Base-by-base conservation (phyloP, 176 grass and related monocot species). In the Bolboschoenus planiculmis region DNA sequence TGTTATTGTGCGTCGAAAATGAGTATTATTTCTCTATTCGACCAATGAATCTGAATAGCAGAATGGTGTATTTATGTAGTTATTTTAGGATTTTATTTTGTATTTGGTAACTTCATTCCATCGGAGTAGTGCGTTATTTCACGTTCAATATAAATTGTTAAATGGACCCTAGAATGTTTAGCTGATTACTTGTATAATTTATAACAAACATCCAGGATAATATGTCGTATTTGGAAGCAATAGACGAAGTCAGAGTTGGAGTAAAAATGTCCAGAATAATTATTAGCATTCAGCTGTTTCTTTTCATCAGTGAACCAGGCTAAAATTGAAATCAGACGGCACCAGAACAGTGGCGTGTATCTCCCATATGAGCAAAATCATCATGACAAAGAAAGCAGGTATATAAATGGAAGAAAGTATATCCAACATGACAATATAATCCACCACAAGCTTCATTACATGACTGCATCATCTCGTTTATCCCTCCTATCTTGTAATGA, bases 111-210 rank as follows among this genome's bases (percentile, higher is more conserved):
- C n/a, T n/a, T n/a, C n/a, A n/a, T n/a, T n/a, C n/a, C n/a, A n/a
- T n/a, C n/a, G n/a, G n/a, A n/a, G n/a, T n/a, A n/a, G n/a, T n/a
- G n/a, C n/a, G n/a, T n/a, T n/a, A n/a, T n/a, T n/a, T n/a, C n/a
- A n/a, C n/a, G n/a, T n/a, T n/a, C n/a, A n/a, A n/a, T n/a, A n/a
- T n/a, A n/a, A n/a, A n/a, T n/a, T n/a, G n/a, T n/a, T n/a, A n/a
- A n/a, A n/a, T n/a, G n/a, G n/a, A n/a, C n/a, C n/a, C n/a, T 42
- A 43, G n/a, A 77, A 46, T 16, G 51, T 74, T 77, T 77, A 31
- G 46, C 10, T 30, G 40, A 48, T 70, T 70, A 4, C 65, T 40
- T 36, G 35, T 8, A 53, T 53, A 16, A 16, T 53, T 53, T 1
- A 16, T 53, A 53, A 53, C 14, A 10, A 53, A 53, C 14, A 3